phyloP scores from a whole-genome alignment of 352 stramenopile genomes.

The Phytopythium oedochilum region DNA sequence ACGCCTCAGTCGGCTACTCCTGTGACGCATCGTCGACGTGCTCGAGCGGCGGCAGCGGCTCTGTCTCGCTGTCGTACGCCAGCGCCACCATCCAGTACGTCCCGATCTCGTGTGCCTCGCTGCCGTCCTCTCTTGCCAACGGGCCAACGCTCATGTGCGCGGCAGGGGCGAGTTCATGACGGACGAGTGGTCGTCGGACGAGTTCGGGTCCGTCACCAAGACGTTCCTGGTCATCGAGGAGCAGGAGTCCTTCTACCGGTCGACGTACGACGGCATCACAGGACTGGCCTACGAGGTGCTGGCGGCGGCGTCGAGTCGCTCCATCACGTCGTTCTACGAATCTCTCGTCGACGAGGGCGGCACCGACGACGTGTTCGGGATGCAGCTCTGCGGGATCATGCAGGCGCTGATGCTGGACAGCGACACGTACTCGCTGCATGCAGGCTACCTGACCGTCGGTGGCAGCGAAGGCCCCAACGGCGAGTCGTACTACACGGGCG shows the following conservation, averaged over 20 bases:
- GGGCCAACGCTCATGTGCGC: too few species aligned
- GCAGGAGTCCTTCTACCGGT: constrained; percentile 70
- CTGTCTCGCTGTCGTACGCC: constrained; percentile 43
- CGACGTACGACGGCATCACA: constrained; percentile 76
- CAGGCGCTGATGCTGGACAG: constrained; percentile 46
- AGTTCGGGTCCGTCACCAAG: constrained; percentile 52
- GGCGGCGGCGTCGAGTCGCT: constrained; percentile 32
- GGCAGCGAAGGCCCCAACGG: constrained; percentile 50
- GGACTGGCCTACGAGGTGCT: constrained; percentile 62
- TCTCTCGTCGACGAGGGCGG: constrained; percentile 35
- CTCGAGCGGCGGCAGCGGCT: constrained; percentile 12
- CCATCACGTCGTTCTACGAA: constrained; percentile 51
- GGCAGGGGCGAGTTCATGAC: constrained; percentile 61
- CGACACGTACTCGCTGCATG: constrained; percentile 44
- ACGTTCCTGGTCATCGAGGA: constrained; percentile 71
- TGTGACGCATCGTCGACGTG: constrained; percentile 69
- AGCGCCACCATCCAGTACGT: constrained; percentile 63
- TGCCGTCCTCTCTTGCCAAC: too few species aligned
- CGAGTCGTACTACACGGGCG: constrained; percentile 50
- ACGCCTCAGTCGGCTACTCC: constrained; percentile 48
- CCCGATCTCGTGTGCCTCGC: too few species aligned
- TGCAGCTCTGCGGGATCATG: constrained; percentile 77
- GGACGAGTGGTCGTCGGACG: constrained; percentile 55
- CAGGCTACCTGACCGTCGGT: constrained; percentile 59
- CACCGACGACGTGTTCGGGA: constrained; percentile 56